These are phyloP conservation scores for Globisporangium perplexum DNA, from an alignment of 352 stramenopile genomes.

Conservation along the genomic window DNA sequence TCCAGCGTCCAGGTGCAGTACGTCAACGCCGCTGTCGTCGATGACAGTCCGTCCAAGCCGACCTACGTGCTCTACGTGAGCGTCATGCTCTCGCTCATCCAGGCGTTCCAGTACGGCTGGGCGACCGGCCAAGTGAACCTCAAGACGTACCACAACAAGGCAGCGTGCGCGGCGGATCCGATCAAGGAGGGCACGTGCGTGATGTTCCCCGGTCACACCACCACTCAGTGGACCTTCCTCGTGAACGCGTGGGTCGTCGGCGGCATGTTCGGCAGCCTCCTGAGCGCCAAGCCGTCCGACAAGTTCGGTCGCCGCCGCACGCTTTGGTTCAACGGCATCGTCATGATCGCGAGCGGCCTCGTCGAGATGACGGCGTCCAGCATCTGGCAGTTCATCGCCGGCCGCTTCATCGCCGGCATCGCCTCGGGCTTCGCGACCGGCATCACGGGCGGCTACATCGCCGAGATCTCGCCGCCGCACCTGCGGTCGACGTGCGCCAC, in stretches of 20 bases:
- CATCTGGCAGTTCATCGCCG: constrained; percentile 24
- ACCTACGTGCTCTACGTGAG: constrained; percentile 7
- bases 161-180: constrained; percentile 20
- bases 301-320: constrained; percentile 22
- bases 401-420: constrained; percentile 31
- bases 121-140: constrained; percentile 55
- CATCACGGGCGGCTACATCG: constrained; percentile 30
- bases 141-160: constrained; percentile 24
- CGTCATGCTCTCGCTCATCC: constrained; percentile 34
- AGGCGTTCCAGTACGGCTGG: constrained; percentile 44
- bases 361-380: constrained; percentile 19
- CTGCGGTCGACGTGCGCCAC: constrained; percentile 22
- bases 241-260: constrained; percentile 38
- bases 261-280: constrained; percentile 32
- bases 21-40: not conserved
- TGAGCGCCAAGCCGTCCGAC: constrained; percentile 22
- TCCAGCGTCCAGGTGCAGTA: constrained; percentile 5
- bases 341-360: constrained; percentile 27
- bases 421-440: constrained; percentile 28
- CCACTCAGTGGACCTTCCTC: constrained; percentile 24
- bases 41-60: constrained; percentile 11
- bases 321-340: constrained; percentile 21
- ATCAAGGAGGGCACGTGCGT: constrained; percentile 23
- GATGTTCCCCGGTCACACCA: constrained; percentile 29
- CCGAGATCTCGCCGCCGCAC: constrained; percentile 35